Evolutionary conservation across 2,329 filamentous ascomycete genomes (phyloP), one percentile per base, ranked within the genome.

Genomic region (Blumeria graminis): DNA sequence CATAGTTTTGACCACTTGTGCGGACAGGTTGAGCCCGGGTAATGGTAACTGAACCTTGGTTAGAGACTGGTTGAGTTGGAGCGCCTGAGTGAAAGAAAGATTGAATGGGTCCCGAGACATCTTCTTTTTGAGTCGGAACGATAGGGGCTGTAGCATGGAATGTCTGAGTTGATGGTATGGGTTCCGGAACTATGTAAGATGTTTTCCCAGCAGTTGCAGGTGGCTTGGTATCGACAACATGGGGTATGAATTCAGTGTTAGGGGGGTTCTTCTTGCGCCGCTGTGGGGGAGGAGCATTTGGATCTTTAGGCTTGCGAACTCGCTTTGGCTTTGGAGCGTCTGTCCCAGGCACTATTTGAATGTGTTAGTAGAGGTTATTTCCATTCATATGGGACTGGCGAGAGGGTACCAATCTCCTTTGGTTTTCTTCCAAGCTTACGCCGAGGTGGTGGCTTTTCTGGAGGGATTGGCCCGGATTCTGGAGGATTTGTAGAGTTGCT

Each of bases 1-100:
- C 89, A 69, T 92, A 95, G 63, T 84, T 86, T 64, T 87, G 85
- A 46, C 87, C 83, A 64, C 84, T 84, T 13, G 82, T 81, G 54
- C 82, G 72, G 54, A 71, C 70, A 11, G 71, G n/a, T 68, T 70
- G 60, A 75, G 75, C 58, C 56, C 55, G 59, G 3, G 48, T 45
- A 56, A 55, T 53, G 6, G 46, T 22, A 55, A 54, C 57, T 32
- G 58, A 45, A 43, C 41, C 43, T 43, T 48, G 55, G 32, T 48
- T 41, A 1, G 34, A 55, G 16, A 45, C 32, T 13, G 57, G 57
- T 39, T 56, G 62, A 28, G 22, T 28, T 39, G 56, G 63, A 16
- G 60, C 60, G 43, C 59, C 55, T 56, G 56, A 57, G 34, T 56
- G 61, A 58, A 65, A 66, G 57, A 64, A 67, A 50, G 62, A 64